A percentile compares a stretch with the other conserved stretches of the same genome.
Evolutionary conservation across 2,329 filamentous ascomycete genomes (phyloP).

Genomic region (Trichoderma atroviride): DNA sequence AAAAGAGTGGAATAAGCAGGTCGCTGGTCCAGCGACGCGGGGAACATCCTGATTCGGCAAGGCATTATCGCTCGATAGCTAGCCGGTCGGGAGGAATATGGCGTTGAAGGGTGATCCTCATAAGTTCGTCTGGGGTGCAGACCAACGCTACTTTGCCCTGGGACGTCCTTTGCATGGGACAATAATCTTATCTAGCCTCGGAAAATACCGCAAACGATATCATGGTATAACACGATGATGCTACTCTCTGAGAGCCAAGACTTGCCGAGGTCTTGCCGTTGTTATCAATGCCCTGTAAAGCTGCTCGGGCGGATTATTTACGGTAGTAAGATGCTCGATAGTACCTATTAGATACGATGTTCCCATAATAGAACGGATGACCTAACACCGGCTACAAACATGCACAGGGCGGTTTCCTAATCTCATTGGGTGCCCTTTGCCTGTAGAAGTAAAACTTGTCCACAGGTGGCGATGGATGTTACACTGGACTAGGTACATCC

Average conservation of each 20-base stretch:
- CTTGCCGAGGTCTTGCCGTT: neutral
- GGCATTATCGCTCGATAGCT: neutral
- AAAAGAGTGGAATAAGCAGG: conserved; percentile 1
- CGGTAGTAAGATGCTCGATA: neutral
- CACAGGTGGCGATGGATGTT: neutral
- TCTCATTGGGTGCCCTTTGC: neutral
- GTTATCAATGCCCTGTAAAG: neutral
- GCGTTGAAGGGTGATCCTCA: neutral
- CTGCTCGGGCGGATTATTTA: neutral
- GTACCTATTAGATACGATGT: neutral
- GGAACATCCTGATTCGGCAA: conserved; percentile 5
- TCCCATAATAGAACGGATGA: neutral
- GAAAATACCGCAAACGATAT: neutral
- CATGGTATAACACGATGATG: neutral
- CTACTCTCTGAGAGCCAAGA: neutral
- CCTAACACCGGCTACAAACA: neutral
- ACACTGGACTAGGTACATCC: neutral
- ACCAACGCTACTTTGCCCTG: neutral
- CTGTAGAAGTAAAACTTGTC: neutral
- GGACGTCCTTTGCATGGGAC: neutral
- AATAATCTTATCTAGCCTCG: neutral
- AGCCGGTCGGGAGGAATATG: neutral
- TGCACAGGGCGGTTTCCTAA: neutral
- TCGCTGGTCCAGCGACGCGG: neutral
- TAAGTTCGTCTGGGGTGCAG: neutral